Conservation (phyloP, 306 rosid genomes). For the Cicer chorassanicum region DNA sequence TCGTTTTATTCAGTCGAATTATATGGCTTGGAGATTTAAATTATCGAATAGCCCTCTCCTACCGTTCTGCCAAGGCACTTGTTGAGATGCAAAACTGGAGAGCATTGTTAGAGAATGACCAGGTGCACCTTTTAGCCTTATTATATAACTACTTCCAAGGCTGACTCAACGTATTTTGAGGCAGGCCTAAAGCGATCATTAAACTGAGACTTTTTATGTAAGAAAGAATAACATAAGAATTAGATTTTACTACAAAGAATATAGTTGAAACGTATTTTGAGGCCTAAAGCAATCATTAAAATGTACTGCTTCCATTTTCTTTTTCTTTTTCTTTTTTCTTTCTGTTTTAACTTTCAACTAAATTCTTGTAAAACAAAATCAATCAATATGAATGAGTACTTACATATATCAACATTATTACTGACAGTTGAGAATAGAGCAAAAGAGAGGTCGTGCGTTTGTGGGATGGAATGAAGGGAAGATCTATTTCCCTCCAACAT, state of each 20-base stretch:
- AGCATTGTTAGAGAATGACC: conserved; percentile 95
- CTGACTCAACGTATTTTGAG: too few species aligned
- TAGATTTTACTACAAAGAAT: too few species aligned
- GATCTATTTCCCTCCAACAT: conserved; percentile 97
- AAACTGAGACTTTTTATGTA: too few species aligned
- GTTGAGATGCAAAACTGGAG: conserved; percentile 99
- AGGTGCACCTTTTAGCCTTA: conserved; percentile 54
- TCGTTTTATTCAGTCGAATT: conserved; percentile 64
- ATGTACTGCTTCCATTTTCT: not conserved
- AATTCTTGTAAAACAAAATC: conserved; percentile 15
- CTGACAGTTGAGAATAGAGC: conserved; percentile 89
- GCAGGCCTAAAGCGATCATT: too few species aligned
- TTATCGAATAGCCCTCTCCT: conserved; percentile 88
- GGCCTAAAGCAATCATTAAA: too few species aligned
- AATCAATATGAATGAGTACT: conserved; percentile 19
- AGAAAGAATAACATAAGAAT: too few species aligned
- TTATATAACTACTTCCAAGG: not conserved
- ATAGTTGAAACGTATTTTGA: too few species aligned
- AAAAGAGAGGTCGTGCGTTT: conserved; percentile 83
- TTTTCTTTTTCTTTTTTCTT: not conserved
- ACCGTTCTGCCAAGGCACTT: conserved; percentile 93
- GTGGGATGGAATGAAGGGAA: conserved; percentile 97
- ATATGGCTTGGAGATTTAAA: conserved; percentile 99
- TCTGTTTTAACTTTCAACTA: conserved; percentile 19
- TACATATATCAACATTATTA: conserved; percentile 24